Conservation (phyloP, 495 filamentous ascomycete species). For the Hypomontagnella monticulosa region DNA sequence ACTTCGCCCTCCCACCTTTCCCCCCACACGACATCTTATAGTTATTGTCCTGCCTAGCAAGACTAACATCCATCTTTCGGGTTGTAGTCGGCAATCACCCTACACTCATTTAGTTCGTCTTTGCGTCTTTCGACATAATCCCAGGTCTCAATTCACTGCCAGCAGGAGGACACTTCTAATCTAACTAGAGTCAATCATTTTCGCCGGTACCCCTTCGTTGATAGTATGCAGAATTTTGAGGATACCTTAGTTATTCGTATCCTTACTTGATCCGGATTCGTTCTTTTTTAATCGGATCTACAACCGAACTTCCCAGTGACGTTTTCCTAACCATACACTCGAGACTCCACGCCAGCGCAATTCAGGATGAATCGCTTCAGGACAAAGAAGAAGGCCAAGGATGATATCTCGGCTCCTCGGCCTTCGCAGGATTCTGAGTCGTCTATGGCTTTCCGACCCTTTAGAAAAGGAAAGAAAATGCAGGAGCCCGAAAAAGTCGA, state of each 20-base stretch:
- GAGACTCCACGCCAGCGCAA: not conserved
- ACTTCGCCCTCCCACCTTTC: not conserved
- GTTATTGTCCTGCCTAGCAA: not conserved
- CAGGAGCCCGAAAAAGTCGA: slow-evolving; percentile 69
- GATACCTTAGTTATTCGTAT: not conserved
- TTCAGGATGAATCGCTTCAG: slow-evolving; percentile 77
- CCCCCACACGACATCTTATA: slow-evolving; percentile 22
- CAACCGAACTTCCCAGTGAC: not conserved
- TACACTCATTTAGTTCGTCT: slow-evolving; percentile 16
- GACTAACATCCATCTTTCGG: slow-evolving; percentile 9
- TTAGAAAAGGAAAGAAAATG: slow-evolving; percentile 66
- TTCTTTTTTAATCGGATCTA: slow-evolving; percentile 7
- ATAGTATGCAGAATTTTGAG: slow-evolving; percentile 14
- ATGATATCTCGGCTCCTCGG: slow-evolving; percentile 58
- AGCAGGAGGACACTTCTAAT: slow-evolving; percentile 4
- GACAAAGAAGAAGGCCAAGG: slow-evolving; percentile 74
- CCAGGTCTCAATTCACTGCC: not conserved
- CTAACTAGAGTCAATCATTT: slow-evolving; percentile 33
- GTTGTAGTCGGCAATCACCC: not conserved
- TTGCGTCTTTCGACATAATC: not conserved
- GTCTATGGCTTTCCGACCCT: slow-evolving; percentile 62
- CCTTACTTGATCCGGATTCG: not conserved
- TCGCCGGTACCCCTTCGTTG: slow-evolving; percentile 17
- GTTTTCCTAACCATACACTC: not conserved
- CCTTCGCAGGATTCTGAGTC: slow-evolving; percentile 63